Conservation (phyloP, 371 early-diverging fungal species). For the Rhizopus stolonifer region DNA sequence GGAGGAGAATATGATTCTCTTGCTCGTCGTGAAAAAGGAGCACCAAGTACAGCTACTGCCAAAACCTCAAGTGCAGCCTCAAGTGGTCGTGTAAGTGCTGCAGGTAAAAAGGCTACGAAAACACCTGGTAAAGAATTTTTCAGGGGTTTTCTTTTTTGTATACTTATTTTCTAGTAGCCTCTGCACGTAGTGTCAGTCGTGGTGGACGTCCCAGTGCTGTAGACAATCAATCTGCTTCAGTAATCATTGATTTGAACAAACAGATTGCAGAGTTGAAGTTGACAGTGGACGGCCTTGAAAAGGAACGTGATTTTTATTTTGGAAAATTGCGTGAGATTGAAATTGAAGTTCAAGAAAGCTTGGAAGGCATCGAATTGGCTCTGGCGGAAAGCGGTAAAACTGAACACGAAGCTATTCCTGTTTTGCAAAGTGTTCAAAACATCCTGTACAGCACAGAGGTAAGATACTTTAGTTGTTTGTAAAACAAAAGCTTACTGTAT, state of each 20-base stretch:
- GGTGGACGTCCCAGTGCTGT: constrained; percentile 24
- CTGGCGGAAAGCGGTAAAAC: constrained; percentile 21
- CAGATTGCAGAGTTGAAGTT: constrained; percentile 77
- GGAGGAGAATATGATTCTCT: constrained; percentile 82
- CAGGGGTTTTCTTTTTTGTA: not conserved
- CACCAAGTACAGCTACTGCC: constrained; percentile 27
- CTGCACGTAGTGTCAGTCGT: constrained; percentile 30
- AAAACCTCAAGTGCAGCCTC: constrained; percentile 6
- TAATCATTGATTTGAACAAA: constrained; percentile 65
- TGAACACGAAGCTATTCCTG: constrained; percentile 38
- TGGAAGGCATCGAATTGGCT: constrained; percentile 30
- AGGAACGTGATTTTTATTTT: constrained; percentile 95
- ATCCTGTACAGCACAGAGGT: constrained; percentile 87
- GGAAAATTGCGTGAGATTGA: constrained; percentile 90
- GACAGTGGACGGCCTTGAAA: constrained; percentile 82
- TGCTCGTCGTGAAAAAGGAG: constrained; percentile 78
- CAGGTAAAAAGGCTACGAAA: constrained; percentile 20
- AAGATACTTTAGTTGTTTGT: not conserved
- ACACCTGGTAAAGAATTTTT: constrained; percentile 19
- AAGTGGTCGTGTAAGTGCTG: constrained; percentile 23
- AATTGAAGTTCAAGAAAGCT: constrained; percentile 75
- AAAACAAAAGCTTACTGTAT: not conserved
- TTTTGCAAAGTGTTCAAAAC: constrained; percentile 75
- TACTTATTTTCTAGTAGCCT: not conserved
- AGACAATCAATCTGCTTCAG: constrained; percentile 43